Evolutionary conservation across 2,329 filamentous ascomycete species (phyloP).

Genomic region (Graphiopsis chlorocephala): DNA sequence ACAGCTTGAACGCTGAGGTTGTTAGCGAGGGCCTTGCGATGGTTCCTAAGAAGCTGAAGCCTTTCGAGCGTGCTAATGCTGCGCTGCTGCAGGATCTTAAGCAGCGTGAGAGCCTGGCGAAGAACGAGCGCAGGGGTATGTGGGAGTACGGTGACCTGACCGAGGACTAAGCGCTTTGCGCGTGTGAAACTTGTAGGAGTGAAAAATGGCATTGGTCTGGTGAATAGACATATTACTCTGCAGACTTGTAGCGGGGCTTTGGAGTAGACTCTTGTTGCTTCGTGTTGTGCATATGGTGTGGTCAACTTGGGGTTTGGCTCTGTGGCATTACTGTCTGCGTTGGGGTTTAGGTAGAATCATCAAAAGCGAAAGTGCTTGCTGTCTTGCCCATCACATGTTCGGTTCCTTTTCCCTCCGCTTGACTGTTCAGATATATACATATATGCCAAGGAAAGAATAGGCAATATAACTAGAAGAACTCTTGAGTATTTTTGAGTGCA

Average conservation of each 20-base stretch:
- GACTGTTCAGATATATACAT: no score
- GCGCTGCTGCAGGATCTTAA: constrained; percentile 70
- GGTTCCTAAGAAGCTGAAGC: constrained; percentile 87
- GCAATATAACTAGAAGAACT: no score
- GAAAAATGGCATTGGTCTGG: background rate
- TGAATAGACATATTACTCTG: background rate
- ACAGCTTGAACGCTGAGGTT: constrained; percentile 75
- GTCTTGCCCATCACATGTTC: background rate
- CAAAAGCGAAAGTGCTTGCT: background rate
- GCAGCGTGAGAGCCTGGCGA: constrained; percentile 73
- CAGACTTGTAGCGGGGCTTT: background rate
- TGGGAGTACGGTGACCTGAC: constrained; percentile 99
- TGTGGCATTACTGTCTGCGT: background rate
- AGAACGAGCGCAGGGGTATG: constrained; percentile 77
- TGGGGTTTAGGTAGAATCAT: no score
- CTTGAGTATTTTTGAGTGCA: no score
- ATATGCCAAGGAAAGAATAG: no score
- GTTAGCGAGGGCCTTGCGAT: constrained; percentile 81
- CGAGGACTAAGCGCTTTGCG: constrained; percentile 59
- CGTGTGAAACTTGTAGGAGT: background rate
- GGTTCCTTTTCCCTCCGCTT: no score
- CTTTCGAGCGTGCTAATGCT: constrained; percentile 78
- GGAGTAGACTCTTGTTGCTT: background rate
- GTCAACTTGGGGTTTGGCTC: background rate
- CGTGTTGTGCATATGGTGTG: background rate